phyloP scores from a whole-genome alignment of 2,329 filamentous ascomycete species.

The Chalaropsis thielavioides region DNA sequence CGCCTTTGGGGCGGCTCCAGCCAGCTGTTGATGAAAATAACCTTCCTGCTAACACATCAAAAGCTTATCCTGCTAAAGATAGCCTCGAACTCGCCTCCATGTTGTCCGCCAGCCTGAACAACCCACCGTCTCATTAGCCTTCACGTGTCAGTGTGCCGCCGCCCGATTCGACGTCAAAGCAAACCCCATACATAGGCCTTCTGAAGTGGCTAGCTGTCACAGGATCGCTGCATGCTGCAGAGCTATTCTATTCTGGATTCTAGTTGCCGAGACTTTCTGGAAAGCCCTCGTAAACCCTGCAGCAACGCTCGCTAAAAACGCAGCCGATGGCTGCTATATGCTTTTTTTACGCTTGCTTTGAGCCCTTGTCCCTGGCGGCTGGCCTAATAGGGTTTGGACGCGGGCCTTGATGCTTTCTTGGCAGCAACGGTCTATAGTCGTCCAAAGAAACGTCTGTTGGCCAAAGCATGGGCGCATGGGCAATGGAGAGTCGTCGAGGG shows the following conservation, averaged over 20 bases:
- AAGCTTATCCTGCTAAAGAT: background rate
- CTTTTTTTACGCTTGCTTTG: background rate
- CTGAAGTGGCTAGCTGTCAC: background rate
- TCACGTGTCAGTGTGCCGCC: background rate
- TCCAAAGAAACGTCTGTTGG: background rate
- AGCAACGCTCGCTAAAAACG: background rate
- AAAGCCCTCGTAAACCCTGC: background rate
- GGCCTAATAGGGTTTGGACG: background rate
- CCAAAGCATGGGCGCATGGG: background rate
- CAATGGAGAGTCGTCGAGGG: background rate
- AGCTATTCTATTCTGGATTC: conserved; percentile 3
- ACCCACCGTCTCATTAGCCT: background rate
- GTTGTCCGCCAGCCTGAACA: background rate
- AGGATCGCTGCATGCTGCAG: background rate
- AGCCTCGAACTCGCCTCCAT: background rate
- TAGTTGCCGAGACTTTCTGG: background rate
- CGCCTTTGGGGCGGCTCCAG: too few species aligned
- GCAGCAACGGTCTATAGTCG: background rate
- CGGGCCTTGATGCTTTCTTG: background rate
- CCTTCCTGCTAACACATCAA: background rate
- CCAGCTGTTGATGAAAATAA: background rate
- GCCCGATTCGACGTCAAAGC: background rate
- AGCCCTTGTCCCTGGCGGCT: background rate
- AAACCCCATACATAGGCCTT: background rate
- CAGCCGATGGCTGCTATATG: background rate